Evolutionary conservation across 306 rosid species (phyloP).

Genomic region (Cicer chorassanicum): DNA sequence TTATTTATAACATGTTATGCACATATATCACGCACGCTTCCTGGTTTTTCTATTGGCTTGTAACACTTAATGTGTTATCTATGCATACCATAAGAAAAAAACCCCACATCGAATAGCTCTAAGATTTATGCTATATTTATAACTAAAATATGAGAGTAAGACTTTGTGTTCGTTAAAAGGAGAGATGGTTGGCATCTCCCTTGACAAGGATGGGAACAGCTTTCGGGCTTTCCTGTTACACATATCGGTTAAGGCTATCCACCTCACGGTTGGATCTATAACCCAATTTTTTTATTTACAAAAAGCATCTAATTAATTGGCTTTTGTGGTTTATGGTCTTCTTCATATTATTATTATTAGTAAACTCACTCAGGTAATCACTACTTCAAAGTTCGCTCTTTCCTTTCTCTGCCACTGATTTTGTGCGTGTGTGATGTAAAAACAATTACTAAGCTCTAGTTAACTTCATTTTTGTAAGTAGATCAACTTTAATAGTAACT

Average conservation of each 20-base stretch:
- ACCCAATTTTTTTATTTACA: neutral
- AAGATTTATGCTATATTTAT: too few relatives aligned
- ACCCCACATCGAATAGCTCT: too few relatives aligned
- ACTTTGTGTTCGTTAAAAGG: neutral
- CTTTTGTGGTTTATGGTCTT: neutral
- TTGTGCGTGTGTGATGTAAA: neutral
- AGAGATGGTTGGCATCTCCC: slow-evolving; percentile 33
- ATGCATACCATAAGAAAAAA: too few relatives aligned
- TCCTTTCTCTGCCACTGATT: slow-evolving; percentile 23
- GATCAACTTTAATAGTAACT: too few relatives aligned
- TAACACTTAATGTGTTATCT: too few relatives aligned
- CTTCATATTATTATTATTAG: neutral
- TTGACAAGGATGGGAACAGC: slow-evolving; percentile 26
- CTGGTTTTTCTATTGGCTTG: too few relatives aligned
- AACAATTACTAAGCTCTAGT: too few relatives aligned
- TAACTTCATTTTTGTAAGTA: too few relatives aligned
- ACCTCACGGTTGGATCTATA: neutral
- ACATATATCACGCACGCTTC: too few relatives aligned
- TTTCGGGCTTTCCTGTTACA: slow-evolving; percentile 25
- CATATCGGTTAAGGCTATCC: slow-evolving; percentile 24
- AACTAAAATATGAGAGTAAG: fast-evolving
- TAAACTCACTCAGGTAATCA: slow-evolving; percentile 6
- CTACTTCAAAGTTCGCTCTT: neutral
- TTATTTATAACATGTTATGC: too few relatives aligned
- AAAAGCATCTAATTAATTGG: neutral